Conservation (phyloP, 441 rosid species). For the Lepidium campestre region DNA sequence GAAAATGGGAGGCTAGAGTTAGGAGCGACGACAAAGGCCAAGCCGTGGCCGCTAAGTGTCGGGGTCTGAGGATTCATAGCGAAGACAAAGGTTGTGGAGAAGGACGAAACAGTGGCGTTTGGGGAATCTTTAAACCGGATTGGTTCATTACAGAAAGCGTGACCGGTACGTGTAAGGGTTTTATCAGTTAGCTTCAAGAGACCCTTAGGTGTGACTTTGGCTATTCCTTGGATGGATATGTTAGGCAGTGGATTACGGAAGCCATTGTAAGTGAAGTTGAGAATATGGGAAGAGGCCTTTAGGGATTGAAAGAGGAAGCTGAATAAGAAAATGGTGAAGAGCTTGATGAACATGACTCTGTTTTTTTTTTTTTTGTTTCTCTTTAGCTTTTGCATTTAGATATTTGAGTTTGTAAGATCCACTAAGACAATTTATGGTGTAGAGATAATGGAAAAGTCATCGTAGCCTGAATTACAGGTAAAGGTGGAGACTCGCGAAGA, state of each 20-base stretch:
- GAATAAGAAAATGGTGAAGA: background rate
- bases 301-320: background rate
- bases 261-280: background rate
- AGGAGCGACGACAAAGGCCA: conserved; percentile 58
- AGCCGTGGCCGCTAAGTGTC: conserved; percentile 16
- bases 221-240: conserved; percentile 36
- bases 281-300: background rate
- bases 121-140: conserved; percentile 18
- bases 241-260: background rate
- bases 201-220: conserved; percentile 37
- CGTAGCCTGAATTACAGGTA: background rate
- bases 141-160: conserved; percentile 21
- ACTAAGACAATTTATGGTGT: background rate
- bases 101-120: background rate
- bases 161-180: conserved; percentile 26
- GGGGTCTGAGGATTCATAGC: background rate
- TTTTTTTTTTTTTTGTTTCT: background rate
- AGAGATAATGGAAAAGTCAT: background rate
- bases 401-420: background rate
- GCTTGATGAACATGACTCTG: background rate
- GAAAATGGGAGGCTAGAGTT: conserved; percentile 24
- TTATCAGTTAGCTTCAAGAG: conserved; percentile 43
- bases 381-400: background rate
- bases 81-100: conserved; percentile 9
- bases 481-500: too few relatives aligned